phyloP scores from a whole-genome alignment of 2,329 filamentous ascomycete genomes.

The Fusarium nodosum region DNA sequence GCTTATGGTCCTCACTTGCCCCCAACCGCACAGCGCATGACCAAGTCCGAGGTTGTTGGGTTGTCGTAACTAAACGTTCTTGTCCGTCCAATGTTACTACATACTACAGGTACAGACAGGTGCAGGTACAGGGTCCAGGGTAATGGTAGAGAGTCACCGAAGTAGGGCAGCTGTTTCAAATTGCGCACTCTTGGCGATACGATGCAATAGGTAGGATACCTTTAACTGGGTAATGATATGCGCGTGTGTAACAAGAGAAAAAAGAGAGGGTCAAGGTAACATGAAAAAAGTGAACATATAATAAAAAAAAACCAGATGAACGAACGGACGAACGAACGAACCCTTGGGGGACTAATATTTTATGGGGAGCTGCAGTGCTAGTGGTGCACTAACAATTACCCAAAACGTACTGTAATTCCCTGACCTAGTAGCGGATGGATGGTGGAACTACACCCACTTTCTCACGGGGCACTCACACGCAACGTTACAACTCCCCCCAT shows the following conservation, averaged over 20 bases:
- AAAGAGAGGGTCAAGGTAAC: slow-evolving; percentile 31
- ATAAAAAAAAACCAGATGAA: slow-evolving; percentile 12
- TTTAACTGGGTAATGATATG: background rate
- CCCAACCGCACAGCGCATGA: background rate
- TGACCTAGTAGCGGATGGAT: background rate
- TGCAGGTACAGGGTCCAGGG: slow-evolving; percentile 20
- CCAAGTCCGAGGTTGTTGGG: slow-evolving; percentile 1
- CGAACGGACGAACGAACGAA: slow-evolving; percentile 12
- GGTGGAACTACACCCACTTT: slow-evolving; percentile 30
- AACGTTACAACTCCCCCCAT: slow-evolving; percentile 44
- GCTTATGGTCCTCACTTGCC: background rate
- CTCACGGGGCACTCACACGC: slow-evolving; percentile 42
- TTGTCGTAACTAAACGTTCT: slow-evolving; percentile 17
- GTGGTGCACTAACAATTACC: slow-evolving; percentile 11
- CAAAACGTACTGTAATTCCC: slow-evolving; percentile 4
- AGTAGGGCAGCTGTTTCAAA: slow-evolving; percentile 37
- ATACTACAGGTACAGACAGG: too few species aligned
- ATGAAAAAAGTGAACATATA: slow-evolving; percentile 14
- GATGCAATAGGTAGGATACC: background rate
- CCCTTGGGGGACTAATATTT: slow-evolving; percentile 1
- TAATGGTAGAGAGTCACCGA: slow-evolving; percentile 13
- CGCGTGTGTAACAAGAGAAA: slow-evolving; percentile 30
- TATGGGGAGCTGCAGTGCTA: slow-evolving; percentile 27
- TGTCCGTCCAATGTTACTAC: slow-evolving; percentile 16
- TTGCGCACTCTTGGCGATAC: slow-evolving; percentile 14